A percentile compares a stretch with the other conserved stretches of the same genome.
Evolutionary conservation across 2,329 filamentous ascomycete genomes (phyloP).

Genomic region (Rasamsonia emersonii): DNA sequence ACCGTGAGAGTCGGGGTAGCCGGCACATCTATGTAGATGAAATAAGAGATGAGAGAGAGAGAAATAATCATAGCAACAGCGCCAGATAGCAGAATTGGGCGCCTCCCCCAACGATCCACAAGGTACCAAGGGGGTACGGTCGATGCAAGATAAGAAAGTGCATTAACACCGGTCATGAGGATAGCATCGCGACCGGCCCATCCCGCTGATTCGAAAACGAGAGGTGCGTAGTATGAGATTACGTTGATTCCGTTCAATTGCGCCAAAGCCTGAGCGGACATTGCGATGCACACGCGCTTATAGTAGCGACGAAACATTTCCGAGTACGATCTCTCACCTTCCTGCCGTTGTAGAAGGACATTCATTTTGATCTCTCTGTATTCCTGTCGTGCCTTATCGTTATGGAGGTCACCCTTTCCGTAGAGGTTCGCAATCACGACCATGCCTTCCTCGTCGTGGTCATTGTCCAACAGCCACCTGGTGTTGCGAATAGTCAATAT

Average conservation of each 20-base stretch:
- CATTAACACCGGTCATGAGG: slow-evolving; percentile 96
- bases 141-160: slow-evolving; percentile 79
- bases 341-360: slow-evolving; percentile 83
- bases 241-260: slow-evolving; percentile 99
- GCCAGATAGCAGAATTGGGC: slow-evolving; percentile 80
- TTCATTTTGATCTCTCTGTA: slow-evolving; percentile 99
- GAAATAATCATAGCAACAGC: slow-evolving; percentile 84
- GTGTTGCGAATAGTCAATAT: slow-evolving; percentile 6
- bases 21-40: slow-evolving; percentile 74
- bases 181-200: slow-evolving; percentile 87
- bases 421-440: slow-evolving; percentile 97
- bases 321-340: slow-evolving; percentile 80
- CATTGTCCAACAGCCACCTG: slow-evolving; percentile 95
- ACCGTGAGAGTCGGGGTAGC: slow-evolving; percentile 79
- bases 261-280: slow-evolving; percentile 92
- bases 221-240: slow-evolving; percentile 95
- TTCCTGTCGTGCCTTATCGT: slow-evolving; percentile 84
- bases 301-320: slow-evolving; percentile 95
- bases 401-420: slow-evolving; percentile 89
- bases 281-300: slow-evolving; percentile 92
- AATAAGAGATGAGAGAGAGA: slow-evolving; percentile 85
- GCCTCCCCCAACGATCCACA: slow-evolving; percentile 83
- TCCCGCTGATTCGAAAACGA: slow-evolving; percentile 95
- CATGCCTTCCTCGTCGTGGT: slow-evolving; percentile 96
- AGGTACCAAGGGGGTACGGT: slow-evolving; percentile 97